Evolutionary conservation across 768 basidiomycete species (phyloP).

Genomic region (Collybia sordida): DNA sequence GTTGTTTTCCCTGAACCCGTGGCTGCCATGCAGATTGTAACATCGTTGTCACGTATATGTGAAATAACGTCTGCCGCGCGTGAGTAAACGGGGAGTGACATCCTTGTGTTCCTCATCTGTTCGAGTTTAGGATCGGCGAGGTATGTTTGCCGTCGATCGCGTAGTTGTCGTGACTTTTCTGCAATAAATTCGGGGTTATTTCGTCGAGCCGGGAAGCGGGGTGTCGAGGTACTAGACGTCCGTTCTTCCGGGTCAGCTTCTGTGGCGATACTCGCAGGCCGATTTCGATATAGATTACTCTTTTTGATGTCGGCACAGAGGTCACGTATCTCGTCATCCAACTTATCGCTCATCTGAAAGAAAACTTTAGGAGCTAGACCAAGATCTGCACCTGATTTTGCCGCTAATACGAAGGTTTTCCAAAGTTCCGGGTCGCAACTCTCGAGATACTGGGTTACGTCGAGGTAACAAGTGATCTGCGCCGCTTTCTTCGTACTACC

Average conservation of each 20-base stretch:
- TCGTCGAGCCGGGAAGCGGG: constrained; percentile 16
- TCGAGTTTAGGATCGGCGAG: constrained; percentile 57
- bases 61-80: constrained; percentile 64
- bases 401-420: constrained; percentile 63
- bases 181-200: constrained; percentile 28
- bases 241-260: background rate
- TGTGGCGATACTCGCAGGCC: constrained; percentile 37
- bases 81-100: constrained; percentile 72
- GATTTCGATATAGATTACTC: constrained; percentile 65
- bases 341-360: constrained; percentile 59
- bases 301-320: constrained; percentile 65
- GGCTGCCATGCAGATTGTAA: constrained; percentile 86
- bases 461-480: constrained; percentile 73
- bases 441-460: constrained; percentile 86
- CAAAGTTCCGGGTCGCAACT: constrained; percentile 81
- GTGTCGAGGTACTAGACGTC: background rate
- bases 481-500: constrained; percentile 72
- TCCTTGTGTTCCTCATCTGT: constrained; percentile 66
- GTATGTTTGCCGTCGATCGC: constrained; percentile 55
- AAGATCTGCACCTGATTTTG: constrained; percentile 64
- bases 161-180: constrained; percentile 59
- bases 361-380: constrained; percentile 69
- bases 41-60: constrained; percentile 74
- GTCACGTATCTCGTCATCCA: constrained; percentile 72
- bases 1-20: constrained; percentile 96